Conservation (phyloP, 176 grass and related monocot species). For the Oryza nivara region DNA sequence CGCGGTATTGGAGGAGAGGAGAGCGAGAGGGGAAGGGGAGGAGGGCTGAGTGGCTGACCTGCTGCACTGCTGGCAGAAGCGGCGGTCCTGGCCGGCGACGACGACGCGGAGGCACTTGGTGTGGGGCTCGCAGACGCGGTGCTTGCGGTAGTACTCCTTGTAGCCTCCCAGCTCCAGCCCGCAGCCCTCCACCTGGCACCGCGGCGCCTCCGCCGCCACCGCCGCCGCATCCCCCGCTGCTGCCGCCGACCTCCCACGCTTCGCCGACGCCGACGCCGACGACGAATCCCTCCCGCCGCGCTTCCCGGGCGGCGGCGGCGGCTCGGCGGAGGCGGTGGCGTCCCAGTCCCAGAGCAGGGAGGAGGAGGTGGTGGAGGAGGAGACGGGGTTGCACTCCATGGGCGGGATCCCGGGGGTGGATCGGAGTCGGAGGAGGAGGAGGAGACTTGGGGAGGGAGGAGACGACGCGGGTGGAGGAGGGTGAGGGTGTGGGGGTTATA, state of each 20-base stretch:
- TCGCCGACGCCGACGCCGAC: not conserved
- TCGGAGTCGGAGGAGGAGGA: not conserved
- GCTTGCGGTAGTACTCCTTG: conserved; percentile 71
- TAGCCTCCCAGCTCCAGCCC: conserved; percentile 47
- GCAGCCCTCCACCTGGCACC: conserved; percentile 71
- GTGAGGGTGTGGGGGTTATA: not conserved
- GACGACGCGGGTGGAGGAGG: not conserved
- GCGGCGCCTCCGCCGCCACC: not conserved
- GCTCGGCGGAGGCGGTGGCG: not conserved
- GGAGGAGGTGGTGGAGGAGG: not conserved
- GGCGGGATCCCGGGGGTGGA: not conserved
- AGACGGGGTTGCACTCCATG: conserved; percentile 53
- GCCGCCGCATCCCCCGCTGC: not conserved
- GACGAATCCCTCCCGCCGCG: not conserved
- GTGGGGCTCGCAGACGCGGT: conserved; percentile 67
- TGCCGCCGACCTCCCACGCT: not conserved
- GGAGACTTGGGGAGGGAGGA: not conserved
- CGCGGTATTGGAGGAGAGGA: not conserved
- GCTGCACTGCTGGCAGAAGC: conserved; percentile 81
- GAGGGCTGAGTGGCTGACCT: conserved; percentile 29
- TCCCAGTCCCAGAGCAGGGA: conserved; percentile 67
- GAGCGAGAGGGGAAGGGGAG: too few relatives aligned
- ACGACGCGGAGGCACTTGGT: conserved; percentile 59
- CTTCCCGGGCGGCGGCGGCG: not conserved
- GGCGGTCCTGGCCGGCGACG: conserved; percentile 59